A percentile compares a stretch with the other conserved stretches of the same genome.
These are phyloP conservation scores for Ustilago hordei DNA, from an alignment of 1,284 basidiomycete genomes.

Conservation along the genomic window DNA sequence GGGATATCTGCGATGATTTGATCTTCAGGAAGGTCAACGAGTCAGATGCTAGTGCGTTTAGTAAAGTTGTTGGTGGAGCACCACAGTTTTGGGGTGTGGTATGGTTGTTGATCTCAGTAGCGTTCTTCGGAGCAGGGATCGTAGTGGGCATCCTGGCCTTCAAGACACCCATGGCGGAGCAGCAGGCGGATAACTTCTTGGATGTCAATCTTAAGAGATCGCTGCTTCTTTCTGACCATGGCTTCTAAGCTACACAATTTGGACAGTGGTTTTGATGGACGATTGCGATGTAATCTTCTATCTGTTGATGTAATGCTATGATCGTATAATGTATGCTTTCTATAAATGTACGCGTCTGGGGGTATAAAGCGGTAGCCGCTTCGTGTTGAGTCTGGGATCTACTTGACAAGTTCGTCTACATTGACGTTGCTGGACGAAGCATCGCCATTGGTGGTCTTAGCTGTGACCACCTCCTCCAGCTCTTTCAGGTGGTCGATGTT, in stretches of 20 bases:
- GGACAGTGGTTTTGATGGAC: slow-evolving; percentile 3
- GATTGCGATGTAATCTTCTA: background rate
- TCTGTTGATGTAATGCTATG: background rate
- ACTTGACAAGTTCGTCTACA: slow-evolving; percentile 51
- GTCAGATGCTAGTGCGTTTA: slow-evolving; percentile 90
- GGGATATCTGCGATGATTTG: slow-evolving; percentile 79
- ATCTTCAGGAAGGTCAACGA: slow-evolving; percentile 79
- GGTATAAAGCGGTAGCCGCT: background rate
- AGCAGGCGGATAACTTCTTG: slow-evolving; percentile 57
- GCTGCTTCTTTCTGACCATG: background rate
- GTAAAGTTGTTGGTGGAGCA: slow-evolving; percentile 80
- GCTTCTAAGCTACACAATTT: background rate
- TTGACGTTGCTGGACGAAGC: slow-evolving; percentile 32
- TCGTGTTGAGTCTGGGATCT: background rate
- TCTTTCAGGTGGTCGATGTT: slow-evolving; percentile 39
- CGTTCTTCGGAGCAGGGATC: slow-evolving; percentile 85
- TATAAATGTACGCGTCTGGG: background rate
- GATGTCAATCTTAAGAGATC: slow-evolving; percentile 46
- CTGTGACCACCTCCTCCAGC: slow-evolving; percentile 11
- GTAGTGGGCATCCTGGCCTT: slow-evolving; percentile 71
- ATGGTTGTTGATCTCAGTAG: slow-evolving; percentile 85
- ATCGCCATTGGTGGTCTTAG: background rate
- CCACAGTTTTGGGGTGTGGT: slow-evolving; percentile 75
- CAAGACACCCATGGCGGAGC: slow-evolving; percentile 58
- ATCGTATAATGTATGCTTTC: slow-evolving; percentile 12